Evolutionary conservation across 768 basidiomycete species (phyloP).

Genomic region (Crassisporium funariophilum): DNA sequence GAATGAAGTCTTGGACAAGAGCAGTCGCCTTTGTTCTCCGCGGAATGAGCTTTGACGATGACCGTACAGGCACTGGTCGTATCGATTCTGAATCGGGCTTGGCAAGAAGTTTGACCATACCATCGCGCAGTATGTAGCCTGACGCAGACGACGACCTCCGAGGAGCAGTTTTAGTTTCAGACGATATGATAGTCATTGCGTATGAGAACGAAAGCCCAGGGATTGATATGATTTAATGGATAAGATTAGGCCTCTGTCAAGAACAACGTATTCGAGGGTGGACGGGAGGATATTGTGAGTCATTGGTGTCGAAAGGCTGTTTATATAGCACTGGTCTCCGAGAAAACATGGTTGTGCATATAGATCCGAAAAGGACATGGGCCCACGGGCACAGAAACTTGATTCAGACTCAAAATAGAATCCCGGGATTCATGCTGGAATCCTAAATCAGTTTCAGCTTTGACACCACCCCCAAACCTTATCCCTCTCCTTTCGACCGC

Average conservation of each 20-base stretch:
- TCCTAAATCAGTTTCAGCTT: neutral
- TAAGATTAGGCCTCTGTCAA: no score
- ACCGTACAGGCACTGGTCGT: slow-evolving; percentile 20
- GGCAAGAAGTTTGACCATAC: slow-evolving; percentile 21
- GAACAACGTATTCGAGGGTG: no score
- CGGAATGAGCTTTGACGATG: slow-evolving; percentile 20
- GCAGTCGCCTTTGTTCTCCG: slow-evolving; percentile 25
- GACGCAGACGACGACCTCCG: slow-evolving; percentile 32
- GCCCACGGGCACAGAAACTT: no score
- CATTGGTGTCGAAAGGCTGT: slow-evolving; percentile 1
- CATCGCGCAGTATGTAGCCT: slow-evolving; percentile 22
- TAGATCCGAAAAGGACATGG: neutral
- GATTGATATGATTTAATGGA: slow-evolving; percentile 5
- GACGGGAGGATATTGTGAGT: slow-evolving; percentile 15
- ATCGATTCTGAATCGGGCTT: slow-evolving; percentile 15
- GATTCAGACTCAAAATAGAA: no score
- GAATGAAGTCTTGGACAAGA: slow-evolving; percentile 59
- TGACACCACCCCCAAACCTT: neutral
- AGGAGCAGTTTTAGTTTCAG: slow-evolving; percentile 30
- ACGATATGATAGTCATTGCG: slow-evolving; percentile 31
- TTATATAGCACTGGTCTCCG: neutral
- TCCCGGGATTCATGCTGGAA: no score
- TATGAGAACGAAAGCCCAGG: neutral
- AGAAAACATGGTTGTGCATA: neutral
- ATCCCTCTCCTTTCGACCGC: no score